Conservation (phyloP, 306 rosid species). For the Trifolium dubium region DNA sequence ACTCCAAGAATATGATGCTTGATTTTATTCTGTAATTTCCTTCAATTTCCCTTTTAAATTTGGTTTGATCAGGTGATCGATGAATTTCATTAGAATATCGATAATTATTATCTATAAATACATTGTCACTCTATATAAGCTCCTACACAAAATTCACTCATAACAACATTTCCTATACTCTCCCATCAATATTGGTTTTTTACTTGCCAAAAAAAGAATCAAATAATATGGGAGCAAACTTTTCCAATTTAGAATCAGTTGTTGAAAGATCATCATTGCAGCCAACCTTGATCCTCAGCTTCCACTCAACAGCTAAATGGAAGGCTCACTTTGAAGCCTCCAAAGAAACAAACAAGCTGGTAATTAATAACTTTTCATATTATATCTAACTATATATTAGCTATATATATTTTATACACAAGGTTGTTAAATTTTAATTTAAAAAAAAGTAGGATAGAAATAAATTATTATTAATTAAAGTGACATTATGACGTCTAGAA, state of each 20-base stretch:
- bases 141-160: background rate
- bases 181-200: background rate
- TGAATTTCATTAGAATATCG: background rate
- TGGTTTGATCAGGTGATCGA: background rate
- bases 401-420: too few species aligned
- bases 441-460: too few species aligned
- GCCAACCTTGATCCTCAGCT: constrained; percentile 47
- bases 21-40: background rate
- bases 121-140: background rate
- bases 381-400: background rate
- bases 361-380: constrained; percentile 45
- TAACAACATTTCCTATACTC: background rate
- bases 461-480: too few species aligned
- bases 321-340: constrained; percentile 58
- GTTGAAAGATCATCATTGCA: background rate
- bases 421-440: too few species aligned
- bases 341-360: constrained; percentile 64
- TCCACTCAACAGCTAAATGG: constrained; percentile 65
- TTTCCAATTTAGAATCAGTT: background rate
- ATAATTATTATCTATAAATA: background rate
- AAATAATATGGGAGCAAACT: background rate
- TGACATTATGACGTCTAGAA: too few species aligned
- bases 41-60: background rate
- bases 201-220: background rate
- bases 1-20: background rate